Base-by-base conservation (phyloP, 2,329 filamentous ascomycete species). In the Zymoseptoria crescenta region DNA sequence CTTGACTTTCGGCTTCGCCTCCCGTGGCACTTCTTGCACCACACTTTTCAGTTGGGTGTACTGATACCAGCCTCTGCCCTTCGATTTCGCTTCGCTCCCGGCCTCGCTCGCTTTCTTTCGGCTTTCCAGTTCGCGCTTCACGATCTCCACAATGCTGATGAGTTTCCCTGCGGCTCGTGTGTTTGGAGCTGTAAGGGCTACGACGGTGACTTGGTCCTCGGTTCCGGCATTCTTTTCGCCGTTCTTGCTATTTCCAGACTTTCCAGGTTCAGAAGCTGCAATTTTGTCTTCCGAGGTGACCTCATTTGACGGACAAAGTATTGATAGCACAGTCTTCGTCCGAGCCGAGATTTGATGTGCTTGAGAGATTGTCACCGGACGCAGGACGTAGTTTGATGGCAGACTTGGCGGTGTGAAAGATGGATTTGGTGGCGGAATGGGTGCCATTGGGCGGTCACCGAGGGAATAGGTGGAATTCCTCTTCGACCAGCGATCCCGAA, bases 91-190 rank as follows among this genome's bases (percentile, higher is more conserved):
- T n/a, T 45, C 35, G 2, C 35, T 16, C 1, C 35, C 35, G 16
- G 1, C 35, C 2, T 45, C 35, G 13, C 35, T 45, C 7, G 35
- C 35, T 45, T 45, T n/a, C 35, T 45, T 45, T 13, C 16, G 35
- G 8, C 13, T 49, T 50, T 68, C 64, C 16, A 73, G 69, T 16
- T 75, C 58, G 69, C 73, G 69, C 60, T 75, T 74, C n/a, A 68
- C 69, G 48, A 88, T 84, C 72, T 91, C 87, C 51, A 80, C 79
- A 52, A 90, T 80, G 3, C 82, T 86, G 65, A 89, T 82, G 67
- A 89, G 76, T 72, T 91, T 91, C 72, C 78, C 79, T 1, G 82
- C 79, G 2, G 67, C 70, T 13, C 65, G 63, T 3, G 73, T 69
- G 56, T 74, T 74, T 13, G 51, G 24, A 13, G 77, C 74, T 50